Percentiles rank a stretch among this genome's conserved stretches.
phyloP scores from a whole-genome alignment of 2,329 filamentous ascomycete genomes.

The Microcyclosporella mali region DNA sequence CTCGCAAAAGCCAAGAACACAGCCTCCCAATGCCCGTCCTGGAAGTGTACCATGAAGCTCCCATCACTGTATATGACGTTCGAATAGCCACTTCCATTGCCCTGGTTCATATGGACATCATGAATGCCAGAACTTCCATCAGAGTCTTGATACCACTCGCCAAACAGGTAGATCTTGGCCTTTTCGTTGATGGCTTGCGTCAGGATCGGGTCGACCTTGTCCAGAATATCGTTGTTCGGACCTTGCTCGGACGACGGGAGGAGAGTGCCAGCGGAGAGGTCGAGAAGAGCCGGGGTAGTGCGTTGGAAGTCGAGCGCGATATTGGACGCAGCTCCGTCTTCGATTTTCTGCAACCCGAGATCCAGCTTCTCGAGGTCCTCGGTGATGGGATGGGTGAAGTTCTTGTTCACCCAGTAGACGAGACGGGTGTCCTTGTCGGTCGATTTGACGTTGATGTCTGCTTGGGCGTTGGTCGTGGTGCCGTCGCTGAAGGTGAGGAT shows the following conservation, averaged over 20 bases:
- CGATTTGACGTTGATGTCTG: slow-evolving; percentile 33
- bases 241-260: slow-evolving; percentile 9
- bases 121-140: slow-evolving; percentile 34
- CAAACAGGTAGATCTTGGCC: slow-evolving; percentile 36
- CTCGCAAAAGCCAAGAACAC: slow-evolving; percentile 37
- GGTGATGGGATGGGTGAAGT: slow-evolving; percentile 27
- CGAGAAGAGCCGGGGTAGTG: slow-evolving; percentile 11
- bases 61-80: slow-evolving; percentile 37
- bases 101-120: slow-evolving; percentile 40
- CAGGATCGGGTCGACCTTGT: slow-evolving; percentile 33
- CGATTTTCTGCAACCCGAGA: slow-evolving; percentile 25
- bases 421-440: slow-evolving; percentile 26
- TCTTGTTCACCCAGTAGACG: slow-evolving; percentile 31
- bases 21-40: slow-evolving; percentile 34
- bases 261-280: slow-evolving; percentile 15
- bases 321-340: slow-evolving; percentile 8
- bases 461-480: slow-evolving; percentile 17
- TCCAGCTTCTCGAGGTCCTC: slow-evolving; percentile 17
- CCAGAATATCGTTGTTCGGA: slow-evolving; percentile 30
- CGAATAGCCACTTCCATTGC: slow-evolving; percentile 28
- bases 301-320: slow-evolving; percentile 21
- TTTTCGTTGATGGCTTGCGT: slow-evolving; percentile 31
- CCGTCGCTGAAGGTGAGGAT: slow-evolving; percentile 26
- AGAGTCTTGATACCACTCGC: slow-evolving; percentile 20
- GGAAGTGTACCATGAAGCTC: slow-evolving; percentile 32